Conservation (phyloP, 2,329 filamentous ascomycete genomes). For the Ilyonectria mors-panacis region DNA sequence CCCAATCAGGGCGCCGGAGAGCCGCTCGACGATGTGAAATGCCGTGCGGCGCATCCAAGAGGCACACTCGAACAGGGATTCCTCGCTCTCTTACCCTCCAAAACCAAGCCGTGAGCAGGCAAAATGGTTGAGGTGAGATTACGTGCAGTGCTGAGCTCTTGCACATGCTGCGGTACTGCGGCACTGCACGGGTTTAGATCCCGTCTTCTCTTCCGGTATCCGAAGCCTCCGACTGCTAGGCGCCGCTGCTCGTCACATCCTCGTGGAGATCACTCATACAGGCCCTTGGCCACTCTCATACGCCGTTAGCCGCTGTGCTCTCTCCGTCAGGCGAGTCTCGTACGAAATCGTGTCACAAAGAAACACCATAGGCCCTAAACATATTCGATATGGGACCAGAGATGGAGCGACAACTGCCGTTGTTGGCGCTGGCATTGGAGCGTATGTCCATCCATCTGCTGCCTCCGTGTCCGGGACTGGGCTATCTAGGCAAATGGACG, state of each 20-base stretch:
- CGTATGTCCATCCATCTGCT: background rate
- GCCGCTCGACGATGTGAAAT: slow-evolving; percentile 41
- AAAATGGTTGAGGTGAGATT: slow-evolving; percentile 31
- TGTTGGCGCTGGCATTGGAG: background rate
- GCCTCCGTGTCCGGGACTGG: background rate
- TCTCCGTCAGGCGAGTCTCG: slow-evolving; percentile 37
- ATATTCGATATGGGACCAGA: slow-evolving; percentile 19
- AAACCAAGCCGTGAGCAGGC: slow-evolving; percentile 37
- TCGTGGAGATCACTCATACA: slow-evolving; percentile 5
- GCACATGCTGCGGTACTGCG: slow-evolving; percentile 11
- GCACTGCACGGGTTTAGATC: slow-evolving; percentile 1
- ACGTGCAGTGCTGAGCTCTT: background rate
- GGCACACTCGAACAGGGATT: background rate
- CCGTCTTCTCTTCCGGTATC: slow-evolving; percentile 19
- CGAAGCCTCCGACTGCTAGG: slow-evolving; percentile 21
- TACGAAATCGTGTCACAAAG: slow-evolving; percentile 35
- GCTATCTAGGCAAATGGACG: slow-evolving; percentile 1
- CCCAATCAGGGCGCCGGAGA: slow-evolving; percentile 44
- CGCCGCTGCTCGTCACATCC: slow-evolving; percentile 16
- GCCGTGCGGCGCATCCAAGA: slow-evolving; percentile 28
- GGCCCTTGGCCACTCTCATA: slow-evolving; percentile 30
- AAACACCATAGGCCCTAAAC: slow-evolving; percentile 4
- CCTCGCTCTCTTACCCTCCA: slow-evolving; percentile 2
- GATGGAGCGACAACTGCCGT: slow-evolving; percentile 14
- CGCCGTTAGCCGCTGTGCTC: slow-evolving; percentile 37